phyloP scores from a whole-genome alignment of 2,329 filamentous ascomycete genomes.

The Fusarium robinianum region DNA sequence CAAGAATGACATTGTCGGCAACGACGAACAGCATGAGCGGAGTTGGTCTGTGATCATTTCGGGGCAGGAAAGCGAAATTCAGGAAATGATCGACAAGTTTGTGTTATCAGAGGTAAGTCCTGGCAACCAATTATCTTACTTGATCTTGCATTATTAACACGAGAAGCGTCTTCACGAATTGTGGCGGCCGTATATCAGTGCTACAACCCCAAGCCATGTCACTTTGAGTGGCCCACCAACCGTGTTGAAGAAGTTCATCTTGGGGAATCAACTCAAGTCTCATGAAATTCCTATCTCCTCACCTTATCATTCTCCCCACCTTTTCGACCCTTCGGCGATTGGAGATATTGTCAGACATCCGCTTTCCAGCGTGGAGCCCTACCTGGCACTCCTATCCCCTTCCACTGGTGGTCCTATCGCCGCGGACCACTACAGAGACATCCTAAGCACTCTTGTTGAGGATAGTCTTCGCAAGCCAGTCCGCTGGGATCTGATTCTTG shows the following conservation, averaged over 20 bases:
- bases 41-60: conserved; percentile 28
- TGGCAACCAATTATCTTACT: too few species aligned
- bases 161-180: conserved; percentile 8
- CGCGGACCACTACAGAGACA: conserved; percentile 2
- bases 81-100: conserved; percentile 13
- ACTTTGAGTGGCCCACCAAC: conserved; percentile 35
- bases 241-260: conserved; percentile 23
- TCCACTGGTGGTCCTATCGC: conserved; percentile 6
- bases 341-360: background rate
- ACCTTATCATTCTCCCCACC: conserved; percentile 33
- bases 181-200: conserved; percentile 33
- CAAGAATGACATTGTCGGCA: conserved; percentile 18
- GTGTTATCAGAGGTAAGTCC: conserved; percentile 9
- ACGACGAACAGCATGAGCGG: conserved; percentile 1
- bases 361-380: background rate
- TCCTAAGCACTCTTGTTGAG: conserved; percentile 5
- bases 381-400: conserved; percentile 10
- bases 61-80: conserved; percentile 10
- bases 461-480: conserved; percentile 18
- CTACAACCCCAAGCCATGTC: conserved; percentile 23
- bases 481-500: conserved; percentile 17
- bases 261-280: conserved; percentile 11
- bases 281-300: conserved; percentile 28
- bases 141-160: background rate
- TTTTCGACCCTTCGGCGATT: conserved; percentile 21